phyloP scores from a whole-genome alignment of 2,329 filamentous ascomycete genomes.

The Cryphonectria naterciae region DNA sequence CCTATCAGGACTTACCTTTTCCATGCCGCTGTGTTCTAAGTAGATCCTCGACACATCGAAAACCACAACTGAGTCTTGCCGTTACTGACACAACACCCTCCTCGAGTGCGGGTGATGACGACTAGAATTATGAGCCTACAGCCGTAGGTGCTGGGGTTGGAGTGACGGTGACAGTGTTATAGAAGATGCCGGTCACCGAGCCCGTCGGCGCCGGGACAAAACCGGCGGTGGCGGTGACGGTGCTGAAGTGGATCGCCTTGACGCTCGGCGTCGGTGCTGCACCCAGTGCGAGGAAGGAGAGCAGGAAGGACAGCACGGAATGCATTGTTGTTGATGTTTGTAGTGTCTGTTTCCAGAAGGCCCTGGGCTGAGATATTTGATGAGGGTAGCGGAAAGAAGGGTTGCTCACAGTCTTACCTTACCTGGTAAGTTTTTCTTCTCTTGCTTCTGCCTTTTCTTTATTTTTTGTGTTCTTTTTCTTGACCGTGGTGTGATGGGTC shows the following conservation, averaged over 20 bases:
- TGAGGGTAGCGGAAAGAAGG: background rate
- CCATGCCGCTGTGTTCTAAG: background rate
- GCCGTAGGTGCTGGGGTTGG: background rate
- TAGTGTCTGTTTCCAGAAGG: too few species aligned
- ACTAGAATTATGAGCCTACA: background rate
- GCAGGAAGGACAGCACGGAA: background rate
- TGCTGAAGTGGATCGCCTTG: background rate
- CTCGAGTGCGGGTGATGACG: background rate
- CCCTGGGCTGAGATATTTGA: background rate
- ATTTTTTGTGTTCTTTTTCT: background rate
- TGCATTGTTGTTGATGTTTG: background rate
- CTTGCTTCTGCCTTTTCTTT: background rate
- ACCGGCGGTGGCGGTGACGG: background rate
- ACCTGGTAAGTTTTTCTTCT: background rate
- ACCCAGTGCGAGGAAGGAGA: background rate
- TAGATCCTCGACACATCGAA: background rate
- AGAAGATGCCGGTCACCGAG: background rate
- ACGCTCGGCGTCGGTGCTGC: background rate
- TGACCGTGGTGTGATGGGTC: background rate
- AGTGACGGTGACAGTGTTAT: background rate
- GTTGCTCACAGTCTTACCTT: background rate
- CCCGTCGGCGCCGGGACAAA: background rate
- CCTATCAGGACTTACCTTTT: background rate
- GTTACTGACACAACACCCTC: background rate
- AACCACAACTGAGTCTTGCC: background rate